These are phyloP conservation scores for Fistulina hepatica DNA, from an alignment of 1,284 basidiomycete genomes.

Conservation along the genomic window DNA sequence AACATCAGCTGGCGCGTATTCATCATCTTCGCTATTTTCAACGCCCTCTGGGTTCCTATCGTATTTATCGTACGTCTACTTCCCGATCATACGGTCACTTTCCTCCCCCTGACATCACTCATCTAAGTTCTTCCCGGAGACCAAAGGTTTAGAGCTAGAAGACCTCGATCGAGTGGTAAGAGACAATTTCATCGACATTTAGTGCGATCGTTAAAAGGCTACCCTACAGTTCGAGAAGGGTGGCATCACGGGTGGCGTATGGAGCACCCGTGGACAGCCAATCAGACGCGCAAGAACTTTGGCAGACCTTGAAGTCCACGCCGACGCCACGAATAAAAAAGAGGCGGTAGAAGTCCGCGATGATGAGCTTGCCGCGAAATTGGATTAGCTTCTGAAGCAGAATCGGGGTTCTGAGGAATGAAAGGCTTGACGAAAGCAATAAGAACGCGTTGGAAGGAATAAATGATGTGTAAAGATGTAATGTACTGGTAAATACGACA, in stretches of 20 bases:
- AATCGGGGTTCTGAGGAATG: no score
- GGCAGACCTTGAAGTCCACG: no score
- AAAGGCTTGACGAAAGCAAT: no score
- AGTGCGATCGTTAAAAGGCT: no score
- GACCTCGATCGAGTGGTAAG: slow-evolving; percentile 35
- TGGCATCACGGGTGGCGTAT: slow-evolving; percentile 32
- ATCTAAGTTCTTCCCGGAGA: slow-evolving; percentile 40
- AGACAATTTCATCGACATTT: no score
- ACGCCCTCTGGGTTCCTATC: slow-evolving; percentile 33
- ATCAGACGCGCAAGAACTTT: no score
- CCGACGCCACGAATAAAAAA: no score
- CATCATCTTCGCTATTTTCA: slow-evolving; percentile 37
- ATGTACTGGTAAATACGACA: slow-evolving; percentile 8
- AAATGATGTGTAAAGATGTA: no score
- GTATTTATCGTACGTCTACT: slow-evolving; percentile 21
- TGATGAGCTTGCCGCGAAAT: no score
- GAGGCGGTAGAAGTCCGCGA: no score
- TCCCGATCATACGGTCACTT: background rate
- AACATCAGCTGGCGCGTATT: slow-evolving; percentile 39
- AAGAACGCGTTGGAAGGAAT: no score
- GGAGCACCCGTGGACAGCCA: slow-evolving; percentile 24
- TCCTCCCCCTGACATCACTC: slow-evolving; percentile 6
- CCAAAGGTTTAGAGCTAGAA: slow-evolving; percentile 32
- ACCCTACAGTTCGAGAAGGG: slow-evolving; percentile 33
- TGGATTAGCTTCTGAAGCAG: no score